These are phyloP conservation scores for Microbotryum silenes-acaulis DNA, from an alignment of 1,284 basidiomycete species.

Conservation along the genomic window DNA sequence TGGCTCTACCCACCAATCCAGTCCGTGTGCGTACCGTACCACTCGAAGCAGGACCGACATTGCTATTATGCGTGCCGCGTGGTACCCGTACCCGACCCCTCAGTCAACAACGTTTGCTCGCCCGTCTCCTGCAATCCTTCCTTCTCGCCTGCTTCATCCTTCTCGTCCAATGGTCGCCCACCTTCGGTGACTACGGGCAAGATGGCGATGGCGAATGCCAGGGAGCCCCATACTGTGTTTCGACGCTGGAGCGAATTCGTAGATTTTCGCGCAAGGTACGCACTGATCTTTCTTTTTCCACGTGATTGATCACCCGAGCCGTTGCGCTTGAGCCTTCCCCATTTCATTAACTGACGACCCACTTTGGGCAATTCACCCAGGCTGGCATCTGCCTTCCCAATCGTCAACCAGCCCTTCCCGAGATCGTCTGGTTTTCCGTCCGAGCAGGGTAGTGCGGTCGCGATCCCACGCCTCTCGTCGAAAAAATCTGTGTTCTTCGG, in stretches of 20 bases:
- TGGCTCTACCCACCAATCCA: conserved; percentile 19
- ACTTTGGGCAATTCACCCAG: conserved; percentile 2
- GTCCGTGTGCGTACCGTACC: conserved; percentile 27
- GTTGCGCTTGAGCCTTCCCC: neutral
- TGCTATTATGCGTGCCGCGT: conserved; percentile 30
- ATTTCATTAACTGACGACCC: no score
- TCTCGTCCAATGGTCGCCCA: neutral
- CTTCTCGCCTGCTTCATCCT: neutral
- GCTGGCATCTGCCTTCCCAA: conserved; percentile 25
- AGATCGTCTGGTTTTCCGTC: conserved; percentile 3
- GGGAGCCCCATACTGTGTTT: conserved; percentile 32
- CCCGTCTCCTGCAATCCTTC: neutral
- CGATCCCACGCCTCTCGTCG: conserved; percentile 23
- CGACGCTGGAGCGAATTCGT: conserved; percentile 32
- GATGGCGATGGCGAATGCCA: conserved; percentile 19
- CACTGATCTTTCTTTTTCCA: no score
- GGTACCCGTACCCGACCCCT: conserved; percentile 10
- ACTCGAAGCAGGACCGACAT: conserved; percentile 25
- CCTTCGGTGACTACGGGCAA: conserved; percentile 11
- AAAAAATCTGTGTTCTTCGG: conserved; percentile 28
- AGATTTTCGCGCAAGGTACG: conserved; percentile 28
- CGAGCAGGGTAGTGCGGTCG: conserved; percentile 1
- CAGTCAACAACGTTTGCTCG: neutral
- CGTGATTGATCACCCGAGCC: neutral
- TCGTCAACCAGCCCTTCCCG: conserved; percentile 3